A percentile compares a stretch with the other conserved stretches of the same genome.
Evolutionary conservation across 306 rosid genomes (phyloP).

Genomic region (Castanea crenata): DNA sequence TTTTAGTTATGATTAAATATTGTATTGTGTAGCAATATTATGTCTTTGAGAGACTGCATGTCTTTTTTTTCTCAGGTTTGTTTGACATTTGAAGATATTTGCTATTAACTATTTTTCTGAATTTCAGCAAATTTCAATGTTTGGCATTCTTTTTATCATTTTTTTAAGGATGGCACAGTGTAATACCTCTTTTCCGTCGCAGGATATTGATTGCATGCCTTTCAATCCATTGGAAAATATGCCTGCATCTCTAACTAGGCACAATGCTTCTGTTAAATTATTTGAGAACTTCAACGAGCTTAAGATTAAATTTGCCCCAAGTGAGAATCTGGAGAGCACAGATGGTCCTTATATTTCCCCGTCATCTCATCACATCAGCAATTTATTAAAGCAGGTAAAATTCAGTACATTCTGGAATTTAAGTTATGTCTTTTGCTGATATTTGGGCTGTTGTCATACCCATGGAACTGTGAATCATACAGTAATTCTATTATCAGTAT

Average conservation of each 20-base stretch:
- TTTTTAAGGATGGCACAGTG: constrained; percentile 18
- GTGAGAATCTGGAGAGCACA: constrained; percentile 39
- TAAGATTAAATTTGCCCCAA: constrained; percentile 37
- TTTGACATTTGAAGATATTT: background rate
- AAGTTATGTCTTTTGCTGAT: constrained; percentile 20
- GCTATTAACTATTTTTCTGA: background rate
- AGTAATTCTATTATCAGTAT: background rate
- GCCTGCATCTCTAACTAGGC: constrained; percentile 62
- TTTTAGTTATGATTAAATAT: background rate
- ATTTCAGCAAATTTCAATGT: background rate
- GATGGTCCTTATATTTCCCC: constrained; percentile 42
- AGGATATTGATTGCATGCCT: constrained; percentile 99
- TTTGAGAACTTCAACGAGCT: constrained; percentile 48
- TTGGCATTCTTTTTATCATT: background rate
- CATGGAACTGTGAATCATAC: constrained; percentile 4
- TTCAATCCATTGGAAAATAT: constrained; percentile 68
- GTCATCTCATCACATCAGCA: constrained; percentile 40
- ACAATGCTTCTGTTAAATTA: constrained; percentile 29
- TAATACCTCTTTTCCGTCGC: constrained; percentile 29
- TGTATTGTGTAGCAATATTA: background rate
- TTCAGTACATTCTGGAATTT: constrained; percentile 36
- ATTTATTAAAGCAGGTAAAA: constrained; percentile 51
- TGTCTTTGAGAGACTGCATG: background rate
- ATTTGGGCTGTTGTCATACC: constrained; percentile 18
- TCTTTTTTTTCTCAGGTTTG: background rate